Evolutionary conservation across 2,329 filamentous ascomycete species (phyloP).

Genomic region (Aureobasidium zeae): DNA sequence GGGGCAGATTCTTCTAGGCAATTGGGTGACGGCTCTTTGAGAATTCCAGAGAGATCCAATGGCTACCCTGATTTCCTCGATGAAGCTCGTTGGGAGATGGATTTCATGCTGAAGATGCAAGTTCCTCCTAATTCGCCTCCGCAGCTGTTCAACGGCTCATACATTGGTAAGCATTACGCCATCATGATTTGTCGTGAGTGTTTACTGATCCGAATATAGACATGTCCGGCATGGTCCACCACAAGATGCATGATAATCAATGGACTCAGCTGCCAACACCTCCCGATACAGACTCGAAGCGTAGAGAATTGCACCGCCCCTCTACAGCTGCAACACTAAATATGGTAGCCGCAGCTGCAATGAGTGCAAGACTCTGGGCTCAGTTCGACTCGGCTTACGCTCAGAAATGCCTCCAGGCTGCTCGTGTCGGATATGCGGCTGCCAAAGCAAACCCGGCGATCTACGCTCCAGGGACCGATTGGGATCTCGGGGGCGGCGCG

Average conservation of each 20-base stretch:
- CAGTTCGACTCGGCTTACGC: constrained; percentile 11
- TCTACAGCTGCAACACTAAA: constrained; percentile 17
- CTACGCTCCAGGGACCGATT: constrained; percentile 16
- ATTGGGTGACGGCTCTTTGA: constrained; percentile 15
- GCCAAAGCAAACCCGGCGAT: constrained; percentile 14
- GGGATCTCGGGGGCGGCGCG: constrained; percentile 17
- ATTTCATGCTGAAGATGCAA: constrained; percentile 17
- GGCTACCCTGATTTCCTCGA: constrained; percentile 16
- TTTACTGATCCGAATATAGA: background rate
- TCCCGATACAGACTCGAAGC: constrained; percentile 13
- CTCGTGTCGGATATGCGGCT: constrained; percentile 14
- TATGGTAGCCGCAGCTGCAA: constrained; percentile 15
- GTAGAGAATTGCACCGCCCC: constrained; percentile 16
- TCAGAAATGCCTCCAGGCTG: constrained; percentile 11
- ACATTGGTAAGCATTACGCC: constrained; percentile 3
- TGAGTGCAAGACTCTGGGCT: constrained; percentile 15
- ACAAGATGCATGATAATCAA: constrained; percentile 18
- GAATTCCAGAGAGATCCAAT: constrained; percentile 15
- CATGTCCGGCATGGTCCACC: constrained; percentile 15
- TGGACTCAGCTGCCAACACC: constrained; percentile 16
- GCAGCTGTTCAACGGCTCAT: constrained; percentile 15
- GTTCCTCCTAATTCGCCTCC: constrained; percentile 12
- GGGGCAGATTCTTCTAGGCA: background rate
- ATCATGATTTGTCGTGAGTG: background rate
- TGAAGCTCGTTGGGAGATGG: constrained; percentile 17